Evolutionary conservation across 192 early-diverging fungal species (phyloP).

Genomic region (Backusella luteola): DNA sequence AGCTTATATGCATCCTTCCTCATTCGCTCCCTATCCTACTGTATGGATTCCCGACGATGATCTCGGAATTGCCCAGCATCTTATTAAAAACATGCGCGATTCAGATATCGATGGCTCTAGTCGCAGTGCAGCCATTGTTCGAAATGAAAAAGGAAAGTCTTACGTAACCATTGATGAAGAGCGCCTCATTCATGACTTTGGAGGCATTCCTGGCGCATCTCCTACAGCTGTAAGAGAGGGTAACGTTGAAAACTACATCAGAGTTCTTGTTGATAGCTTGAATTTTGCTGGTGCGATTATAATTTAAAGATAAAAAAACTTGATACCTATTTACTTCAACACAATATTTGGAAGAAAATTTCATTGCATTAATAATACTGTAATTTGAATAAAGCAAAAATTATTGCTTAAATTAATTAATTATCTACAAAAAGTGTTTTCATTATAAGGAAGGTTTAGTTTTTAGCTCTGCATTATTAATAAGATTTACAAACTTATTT

Average conservation of each 20-base stretch:
- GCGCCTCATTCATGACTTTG: neutral
- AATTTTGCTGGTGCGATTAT: constrained; percentile 21
- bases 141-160: constrained; percentile 24
- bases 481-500: too few species aligned
- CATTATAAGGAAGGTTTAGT: neutral
- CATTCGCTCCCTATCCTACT: constrained; percentile 31
- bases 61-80: constrained; percentile 33
- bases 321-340: neutral
- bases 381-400: neutral
- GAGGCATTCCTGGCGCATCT: constrained; percentile 24
- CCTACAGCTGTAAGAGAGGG: neutral
- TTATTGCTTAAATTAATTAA: too few species aligned
- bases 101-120: constrained; percentile 33
- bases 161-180: constrained; percentile 28
- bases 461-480: neutral
- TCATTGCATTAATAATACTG: neutral
- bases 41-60: constrained; percentile 54
- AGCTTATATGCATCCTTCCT: constrained; percentile 47
- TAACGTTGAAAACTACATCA: constrained; percentile 18
- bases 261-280: constrained; percentile 20
- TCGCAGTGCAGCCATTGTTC: constrained; percentile 26
- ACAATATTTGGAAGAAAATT: neutral
- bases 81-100: constrained; percentile 30
- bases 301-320: neutral
- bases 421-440: too few species aligned